A percentile compares a stretch with the other conserved stretches of the same genome.
Evolutionary conservation across 2,329 filamentous ascomycete genomes (phyloP).

Genomic region (Pseudopyricularia javanii): DNA sequence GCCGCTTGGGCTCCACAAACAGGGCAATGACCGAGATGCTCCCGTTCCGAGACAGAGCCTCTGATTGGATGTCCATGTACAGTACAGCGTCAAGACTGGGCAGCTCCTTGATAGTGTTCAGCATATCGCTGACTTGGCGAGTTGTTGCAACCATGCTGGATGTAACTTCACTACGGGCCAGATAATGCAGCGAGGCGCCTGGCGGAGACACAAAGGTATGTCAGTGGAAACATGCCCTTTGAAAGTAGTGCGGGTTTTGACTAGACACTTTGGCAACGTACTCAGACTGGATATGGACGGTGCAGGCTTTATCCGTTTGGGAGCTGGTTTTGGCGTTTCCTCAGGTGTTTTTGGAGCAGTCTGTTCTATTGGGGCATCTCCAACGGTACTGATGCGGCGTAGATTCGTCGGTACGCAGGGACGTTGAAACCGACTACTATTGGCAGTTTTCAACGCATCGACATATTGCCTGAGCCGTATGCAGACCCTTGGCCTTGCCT

Average conservation of each 20-base stretch:
- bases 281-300: not conserved
- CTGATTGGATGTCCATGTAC: constrained; percentile 11
- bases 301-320: not conserved
- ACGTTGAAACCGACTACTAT: not conserved
- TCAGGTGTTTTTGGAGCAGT: too few relatives aligned
- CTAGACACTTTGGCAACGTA: not conserved
- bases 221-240: not conserved
- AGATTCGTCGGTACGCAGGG: not conserved
- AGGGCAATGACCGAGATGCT: constrained; percentile 10
- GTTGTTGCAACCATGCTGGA: not conserved
- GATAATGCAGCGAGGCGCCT: not conserved
- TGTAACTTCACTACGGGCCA: not conserved
- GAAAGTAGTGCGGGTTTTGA: not conserved
- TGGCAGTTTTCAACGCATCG: not conserved
- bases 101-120: not conserved
- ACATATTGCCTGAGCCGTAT: not conserved
- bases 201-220: not conserved
- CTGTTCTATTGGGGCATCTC: not conserved
- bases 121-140: not conserved
- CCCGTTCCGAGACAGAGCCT: constrained; percentile 9
- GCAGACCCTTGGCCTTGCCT: not conserved
- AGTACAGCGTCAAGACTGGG: not conserved
- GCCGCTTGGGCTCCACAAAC: constrained; percentile 5
- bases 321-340: not conserved
- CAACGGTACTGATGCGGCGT: not conserved